phyloP scores from a whole-genome alignment of 2,329 filamentous ascomycete genomes.

The Sclerotinia trifoliorum region DNA sequence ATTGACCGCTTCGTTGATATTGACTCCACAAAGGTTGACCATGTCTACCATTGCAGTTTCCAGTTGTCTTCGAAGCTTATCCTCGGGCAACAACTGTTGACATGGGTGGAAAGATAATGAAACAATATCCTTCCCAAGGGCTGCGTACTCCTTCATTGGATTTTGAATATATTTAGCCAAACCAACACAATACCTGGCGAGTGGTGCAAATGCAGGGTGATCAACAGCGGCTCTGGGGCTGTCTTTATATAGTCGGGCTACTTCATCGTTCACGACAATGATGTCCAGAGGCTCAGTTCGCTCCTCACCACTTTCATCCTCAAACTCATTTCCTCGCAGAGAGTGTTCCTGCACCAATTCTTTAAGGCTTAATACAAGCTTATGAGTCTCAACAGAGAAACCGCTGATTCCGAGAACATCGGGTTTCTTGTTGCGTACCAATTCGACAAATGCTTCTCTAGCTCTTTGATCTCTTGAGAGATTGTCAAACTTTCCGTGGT shows the following conservation, averaged over 20 bases:
- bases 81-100: slow-evolving; percentile 82
- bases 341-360: slow-evolving; percentile 75
- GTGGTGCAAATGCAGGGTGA: slow-evolving; percentile 73
- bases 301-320: slow-evolving; percentile 77
- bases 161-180: slow-evolving; percentile 91
- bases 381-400: slow-evolving; percentile 82
- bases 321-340: slow-evolving; percentile 76
- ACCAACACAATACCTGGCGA: slow-evolving; percentile 86
- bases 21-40: slow-evolving; percentile 93
- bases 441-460: slow-evolving; percentile 69
- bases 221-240: slow-evolving; percentile 77
- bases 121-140: slow-evolving; percentile 80
- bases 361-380: slow-evolving; percentile 77
- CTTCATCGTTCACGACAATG: slow-evolving; percentile 91
- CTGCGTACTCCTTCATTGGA: slow-evolving; percentile 94
- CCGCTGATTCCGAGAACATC: slow-evolving; percentile 90
- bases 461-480: slow-evolving; percentile 68
- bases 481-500: slow-evolving; percentile 84
- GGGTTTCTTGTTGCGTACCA: slow-evolving; percentile 76
- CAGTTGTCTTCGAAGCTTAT: slow-evolving; percentile 80
- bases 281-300: slow-evolving; percentile 81
- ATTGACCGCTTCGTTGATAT: slow-evolving; percentile 86
- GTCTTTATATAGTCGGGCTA: slow-evolving; percentile 93
- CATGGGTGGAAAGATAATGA: slow-evolving; percentile 87
- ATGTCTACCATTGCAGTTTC: slow-evolving; percentile 99